Conservation (phyloP, 495 filamentous ascomycete genomes). For the Pyrenula massariospora region DNA sequence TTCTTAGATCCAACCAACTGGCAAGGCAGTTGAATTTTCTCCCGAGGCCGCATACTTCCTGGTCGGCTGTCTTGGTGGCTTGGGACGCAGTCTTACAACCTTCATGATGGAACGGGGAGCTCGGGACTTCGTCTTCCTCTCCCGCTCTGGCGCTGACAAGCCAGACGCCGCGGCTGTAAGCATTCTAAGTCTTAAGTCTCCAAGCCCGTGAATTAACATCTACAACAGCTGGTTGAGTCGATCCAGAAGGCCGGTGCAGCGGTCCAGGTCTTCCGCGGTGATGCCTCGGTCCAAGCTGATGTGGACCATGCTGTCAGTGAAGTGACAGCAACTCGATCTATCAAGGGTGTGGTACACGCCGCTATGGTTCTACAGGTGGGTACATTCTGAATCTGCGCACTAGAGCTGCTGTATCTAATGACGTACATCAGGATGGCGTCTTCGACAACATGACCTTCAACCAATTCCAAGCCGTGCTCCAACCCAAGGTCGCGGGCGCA, state of each 20-base stretch:
- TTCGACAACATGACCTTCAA: constrained; percentile 4
- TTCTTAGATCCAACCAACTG: no score
- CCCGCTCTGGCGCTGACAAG: constrained; percentile 16
- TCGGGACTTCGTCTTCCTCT: constrained; percentile 21
- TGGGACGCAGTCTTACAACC: constrained; percentile 21
- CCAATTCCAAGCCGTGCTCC: constrained; percentile 1
- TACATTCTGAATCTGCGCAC: no score
- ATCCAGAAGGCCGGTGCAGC: constrained; percentile 12
- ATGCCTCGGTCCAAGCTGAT: constrained; percentile 12
- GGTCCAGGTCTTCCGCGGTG: constrained; percentile 17
- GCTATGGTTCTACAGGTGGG: constrained; percentile 6
- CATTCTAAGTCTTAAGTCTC: no score
- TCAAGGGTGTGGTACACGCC: constrained; percentile 6
- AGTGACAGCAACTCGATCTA: constrained; percentile 1
- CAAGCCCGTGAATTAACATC: no score
- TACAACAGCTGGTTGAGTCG: constrained; percentile 7
- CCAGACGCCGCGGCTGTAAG: constrained; percentile 1
- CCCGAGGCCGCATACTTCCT: constrained; percentile 14
- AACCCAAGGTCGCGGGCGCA: constrained; percentile 5
- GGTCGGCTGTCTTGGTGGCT: constrained; percentile 22
- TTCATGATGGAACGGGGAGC: constrained; percentile 23
- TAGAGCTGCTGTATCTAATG: not conserved
- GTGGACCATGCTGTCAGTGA: constrained; percentile 9
- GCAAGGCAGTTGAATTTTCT: no score
- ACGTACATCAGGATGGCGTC: constrained; percentile 4